Evolutionary conservation across 495 filamentous ascomycete species (phyloP).

Genomic region (Astrothelium subdiscretum): DNA sequence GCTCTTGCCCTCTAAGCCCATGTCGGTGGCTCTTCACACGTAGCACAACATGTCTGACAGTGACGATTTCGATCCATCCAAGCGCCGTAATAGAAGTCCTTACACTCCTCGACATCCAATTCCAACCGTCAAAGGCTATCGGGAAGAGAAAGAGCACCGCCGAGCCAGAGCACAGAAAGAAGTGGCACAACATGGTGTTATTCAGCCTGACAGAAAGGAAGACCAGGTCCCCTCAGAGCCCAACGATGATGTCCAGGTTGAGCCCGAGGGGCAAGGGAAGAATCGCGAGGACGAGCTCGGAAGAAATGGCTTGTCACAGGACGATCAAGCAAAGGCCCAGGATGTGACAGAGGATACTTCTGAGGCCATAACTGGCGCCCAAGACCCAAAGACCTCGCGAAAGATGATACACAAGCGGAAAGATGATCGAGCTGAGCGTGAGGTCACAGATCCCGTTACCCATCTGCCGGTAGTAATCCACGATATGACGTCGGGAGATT

Average conservation of each 20-base stretch:
- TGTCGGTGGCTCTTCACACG: not conserved
- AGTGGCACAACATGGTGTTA: not conserved
- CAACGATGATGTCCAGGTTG: slow-evolving; percentile 9
- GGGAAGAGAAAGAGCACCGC: slow-evolving; percentile 42
- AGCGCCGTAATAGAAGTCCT: slow-evolving; percentile 37
- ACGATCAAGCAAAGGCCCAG: slow-evolving; percentile 24
- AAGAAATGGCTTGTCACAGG: not conserved
- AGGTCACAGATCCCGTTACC: slow-evolving; percentile 64
- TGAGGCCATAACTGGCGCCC: slow-evolving; percentile 32
- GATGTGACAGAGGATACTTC: slow-evolving; percentile 41
- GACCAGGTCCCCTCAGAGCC: slow-evolving; percentile 10
- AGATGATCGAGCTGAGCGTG: slow-evolving; percentile 39
- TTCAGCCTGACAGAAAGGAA: slow-evolving; percentile 7
- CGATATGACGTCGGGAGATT: slow-evolving; percentile 49
- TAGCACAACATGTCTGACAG: slow-evolving; percentile 23
- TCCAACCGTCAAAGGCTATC: slow-evolving; percentile 51
- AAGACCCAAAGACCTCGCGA: slow-evolving; percentile 45
- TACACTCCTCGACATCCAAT: slow-evolving; percentile 48
- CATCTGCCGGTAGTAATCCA: slow-evolving; percentile 54
- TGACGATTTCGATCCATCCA: slow-evolving; percentile 35
- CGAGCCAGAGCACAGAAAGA: slow-evolving; percentile 21
- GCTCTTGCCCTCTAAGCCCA: not conserved
- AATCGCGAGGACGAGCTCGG: slow-evolving; percentile 13
- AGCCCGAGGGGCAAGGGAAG: slow-evolving; percentile 27
- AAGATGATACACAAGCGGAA: slow-evolving; percentile 41